These are phyloP conservation scores for Ulota crispa DNA, from an alignment of 225 moss, liverwort and hornwort genomes.

Conservation along the genomic window DNA sequence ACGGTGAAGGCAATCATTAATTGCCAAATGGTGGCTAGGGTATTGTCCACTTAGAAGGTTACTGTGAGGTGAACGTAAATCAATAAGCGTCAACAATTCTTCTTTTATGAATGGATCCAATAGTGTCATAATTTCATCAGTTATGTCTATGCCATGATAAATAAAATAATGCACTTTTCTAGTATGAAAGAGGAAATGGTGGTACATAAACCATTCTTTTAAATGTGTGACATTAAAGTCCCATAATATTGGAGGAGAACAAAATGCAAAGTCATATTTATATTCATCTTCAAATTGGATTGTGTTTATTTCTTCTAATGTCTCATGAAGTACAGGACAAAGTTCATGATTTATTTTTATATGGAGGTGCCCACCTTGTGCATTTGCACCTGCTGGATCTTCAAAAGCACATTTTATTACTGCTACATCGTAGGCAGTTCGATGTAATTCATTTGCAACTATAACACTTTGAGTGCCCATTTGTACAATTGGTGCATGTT, in stretches of 20 bases:
- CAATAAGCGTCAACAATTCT: constrained; percentile 48
- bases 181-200: constrained; percentile 41
- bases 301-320: constrained; percentile 16
- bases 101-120: constrained; percentile 47
- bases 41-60: constrained; percentile 54
- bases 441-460: constrained; percentile 26
- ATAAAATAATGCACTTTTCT: constrained; percentile 54
- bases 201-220: constrained; percentile 74
- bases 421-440: constrained; percentile 41
- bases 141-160: constrained; percentile 50
- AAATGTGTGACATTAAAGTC: constrained; percentile 32
- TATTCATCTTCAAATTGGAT: constrained; percentile 43
- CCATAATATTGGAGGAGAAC: constrained; percentile 57
- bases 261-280: constrained; percentile 50
- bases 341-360: constrained; percentile 47
- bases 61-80: constrained; percentile 31
- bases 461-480: constrained; percentile 19
- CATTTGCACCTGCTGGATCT: constrained; percentile 25
- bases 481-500: constrained; percentile 1
- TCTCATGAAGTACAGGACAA: constrained; percentile 43
- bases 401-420: constrained; percentile 63
- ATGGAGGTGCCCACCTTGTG: constrained; percentile 48
- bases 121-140: constrained; percentile 21
- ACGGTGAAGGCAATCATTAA: constrained; percentile 68
- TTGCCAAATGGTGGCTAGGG: constrained; percentile 50